phyloP scores from a whole-genome alignment of 2,329 filamentous ascomycete genomes.

The Berkeleyomyces basicola region DNA sequence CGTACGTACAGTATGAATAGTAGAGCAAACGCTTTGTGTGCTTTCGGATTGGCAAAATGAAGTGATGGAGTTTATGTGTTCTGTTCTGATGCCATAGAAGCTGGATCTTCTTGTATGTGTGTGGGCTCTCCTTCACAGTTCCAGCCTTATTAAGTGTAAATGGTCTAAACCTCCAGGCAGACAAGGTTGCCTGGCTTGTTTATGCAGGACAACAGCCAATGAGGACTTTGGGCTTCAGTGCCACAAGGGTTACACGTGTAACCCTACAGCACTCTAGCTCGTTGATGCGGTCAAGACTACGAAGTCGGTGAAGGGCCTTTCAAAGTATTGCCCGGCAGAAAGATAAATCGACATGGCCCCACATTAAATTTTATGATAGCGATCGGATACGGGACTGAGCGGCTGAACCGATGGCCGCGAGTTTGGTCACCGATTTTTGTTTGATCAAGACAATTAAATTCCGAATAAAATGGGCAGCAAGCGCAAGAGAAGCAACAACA shows the following conservation, averaged over 20 bases:
- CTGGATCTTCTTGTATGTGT: too few relatives aligned
- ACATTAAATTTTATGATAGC: slow-evolving; percentile 10
- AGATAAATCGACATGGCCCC: background rate
- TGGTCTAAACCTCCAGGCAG: background rate
- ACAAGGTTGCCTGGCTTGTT: background rate
- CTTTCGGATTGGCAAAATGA: background rate
- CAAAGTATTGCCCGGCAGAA: background rate
- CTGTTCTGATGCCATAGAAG: too few relatives aligned
- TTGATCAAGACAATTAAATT: background rate
- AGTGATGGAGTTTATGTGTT: background rate
- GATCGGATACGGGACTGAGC: background rate
- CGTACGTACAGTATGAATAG: background rate
- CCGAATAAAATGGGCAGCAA: slow-evolving; percentile 11
- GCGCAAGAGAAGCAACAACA: slow-evolving; percentile 12
- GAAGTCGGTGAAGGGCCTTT: background rate
- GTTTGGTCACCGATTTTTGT: background rate
- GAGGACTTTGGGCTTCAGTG: background rate
- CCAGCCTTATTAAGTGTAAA: background rate
- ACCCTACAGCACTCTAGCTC: too few relatives aligned
- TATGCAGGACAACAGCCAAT: background rate
- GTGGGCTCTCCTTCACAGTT: background rate
- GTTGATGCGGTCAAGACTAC: background rate
- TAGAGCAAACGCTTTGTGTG: background rate
- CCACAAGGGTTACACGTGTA: background rate
- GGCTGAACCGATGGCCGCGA: background rate